phyloP scores from a whole-genome alignment of 441 rosid genomes.

The Hura crepitans region DNA sequence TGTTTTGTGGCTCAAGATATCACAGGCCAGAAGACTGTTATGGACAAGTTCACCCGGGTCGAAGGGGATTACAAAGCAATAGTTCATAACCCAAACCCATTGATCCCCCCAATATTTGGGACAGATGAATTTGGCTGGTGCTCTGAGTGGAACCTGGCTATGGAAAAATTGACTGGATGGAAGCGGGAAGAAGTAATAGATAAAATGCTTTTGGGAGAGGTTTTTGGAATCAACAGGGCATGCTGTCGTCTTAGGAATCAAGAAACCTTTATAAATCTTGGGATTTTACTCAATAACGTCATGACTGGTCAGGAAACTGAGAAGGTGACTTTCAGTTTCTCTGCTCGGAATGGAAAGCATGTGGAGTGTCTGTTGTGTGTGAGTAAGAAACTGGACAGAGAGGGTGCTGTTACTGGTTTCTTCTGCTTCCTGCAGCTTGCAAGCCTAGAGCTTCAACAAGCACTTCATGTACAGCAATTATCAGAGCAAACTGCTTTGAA shows the following conservation, averaged over 20 bases:
- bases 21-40: conserved; percentile 78
- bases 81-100: conserved; percentile 80
- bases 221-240: conserved; percentile 65
- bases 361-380: conserved; percentile 79
- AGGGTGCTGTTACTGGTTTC: conserved; percentile 68
- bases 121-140: conserved; percentile 94
- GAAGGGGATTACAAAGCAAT: conserved; percentile 97
- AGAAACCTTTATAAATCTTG: conserved; percentile 75
- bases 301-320: conserved; percentile 66
- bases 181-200: conserved; percentile 76
- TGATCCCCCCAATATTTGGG: conserved; percentile 91
- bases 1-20: conserved; percentile 96
- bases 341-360: conserved; percentile 55
- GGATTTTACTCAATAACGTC: conserved; percentile 68
- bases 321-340: conserved; percentile 75
- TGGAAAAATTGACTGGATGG: conserved; percentile 77
- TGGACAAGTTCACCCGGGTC: conserved; percentile 92
- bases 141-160: conserved; percentile 91
- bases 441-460: conserved; percentile 83
- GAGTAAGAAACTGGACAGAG: conserved; percentile 75
- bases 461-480: conserved; percentile 76
- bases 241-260: conserved; percentile 79
- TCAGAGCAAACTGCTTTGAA: conserved; percentile 73
- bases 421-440: conserved; percentile 96
- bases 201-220: conserved; percentile 87